Percentiles rank a stretch among this genome's conserved stretches.
Evolutionary conservation across 2,329 filamentous ascomycete species (phyloP).

Genomic region (Colletotrichum scovillei): DNA sequence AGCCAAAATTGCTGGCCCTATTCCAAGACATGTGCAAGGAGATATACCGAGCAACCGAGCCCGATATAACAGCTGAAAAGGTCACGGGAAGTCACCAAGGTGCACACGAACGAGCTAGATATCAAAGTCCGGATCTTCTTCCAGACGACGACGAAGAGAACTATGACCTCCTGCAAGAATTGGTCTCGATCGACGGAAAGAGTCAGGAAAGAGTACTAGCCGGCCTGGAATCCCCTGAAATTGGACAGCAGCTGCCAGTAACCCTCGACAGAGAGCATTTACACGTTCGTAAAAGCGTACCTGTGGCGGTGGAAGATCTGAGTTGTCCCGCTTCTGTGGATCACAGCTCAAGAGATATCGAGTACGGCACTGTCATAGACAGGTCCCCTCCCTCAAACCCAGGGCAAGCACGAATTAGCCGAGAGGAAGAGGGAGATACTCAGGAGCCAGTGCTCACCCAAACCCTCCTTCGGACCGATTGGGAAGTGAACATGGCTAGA

Average conservation of each 20-base stretch:
- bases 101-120: not conserved
- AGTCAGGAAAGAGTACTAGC: not conserved
- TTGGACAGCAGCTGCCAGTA: not conserved
- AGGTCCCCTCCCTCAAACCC: not conserved
- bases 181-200: too few species aligned
- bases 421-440: not conserved
- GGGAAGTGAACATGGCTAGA: conserved; percentile 27
- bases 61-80: not conserved
- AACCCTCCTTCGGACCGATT: not conserved
- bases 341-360: not conserved
- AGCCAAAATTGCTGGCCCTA: conserved; percentile 54
- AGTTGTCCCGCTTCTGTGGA: not conserved
- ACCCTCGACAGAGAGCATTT: not conserved
- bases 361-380: not conserved
- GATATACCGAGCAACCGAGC: conserved; percentile 47
- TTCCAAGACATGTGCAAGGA: conserved; percentile 58
- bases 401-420: not conserved
- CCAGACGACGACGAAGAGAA: not conserved
- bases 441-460: not conserved
- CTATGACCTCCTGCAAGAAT: not conserved
- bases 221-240: not conserved
- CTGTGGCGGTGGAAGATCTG: not conserved
- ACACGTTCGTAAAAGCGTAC: not conserved
- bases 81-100: not conserved
- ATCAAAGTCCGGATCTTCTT: not conserved